These are phyloP conservation scores for Tetradesmus lagerheimii DNA, from an alignment of 139 green algal genomes.

Conservation along the genomic window DNA sequence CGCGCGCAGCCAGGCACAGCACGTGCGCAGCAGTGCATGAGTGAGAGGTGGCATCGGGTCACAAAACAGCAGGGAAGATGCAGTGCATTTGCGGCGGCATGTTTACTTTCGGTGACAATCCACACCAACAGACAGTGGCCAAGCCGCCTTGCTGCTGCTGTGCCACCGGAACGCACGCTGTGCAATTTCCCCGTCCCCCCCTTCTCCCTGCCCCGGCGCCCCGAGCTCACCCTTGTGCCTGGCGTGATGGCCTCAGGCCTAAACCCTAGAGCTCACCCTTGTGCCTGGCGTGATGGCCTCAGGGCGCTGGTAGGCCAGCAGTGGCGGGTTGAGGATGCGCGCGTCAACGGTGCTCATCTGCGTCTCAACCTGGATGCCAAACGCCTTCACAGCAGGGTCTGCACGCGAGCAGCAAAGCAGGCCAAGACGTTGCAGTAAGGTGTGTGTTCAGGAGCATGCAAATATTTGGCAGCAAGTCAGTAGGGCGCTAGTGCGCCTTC, in stretches of 20 bases:
- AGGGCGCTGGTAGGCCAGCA: slow-evolving; percentile 64
- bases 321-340: slow-evolving; percentile 65
- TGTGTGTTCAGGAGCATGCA: too few relatives aligned
- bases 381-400: slow-evolving; percentile 40
- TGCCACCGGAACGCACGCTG: too few relatives aligned
- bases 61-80: too few relatives aligned
- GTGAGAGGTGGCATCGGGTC: too few relatives aligned
- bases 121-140: too few relatives aligned
- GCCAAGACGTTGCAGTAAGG: not conserved
- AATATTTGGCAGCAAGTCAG: too few relatives aligned
- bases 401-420: not conserved
- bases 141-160: too few relatives aligned
- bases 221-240: slow-evolving; percentile 37
- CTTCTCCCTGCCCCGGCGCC: not conserved
- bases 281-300: slow-evolving; percentile 49
- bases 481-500: too few relatives aligned
- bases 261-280: not conserved
- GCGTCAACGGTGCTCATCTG: slow-evolving; percentile 42
- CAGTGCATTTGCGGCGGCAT: too few relatives aligned
- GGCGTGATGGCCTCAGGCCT: slow-evolving; percentile 14
- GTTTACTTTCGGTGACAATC: too few relatives aligned
- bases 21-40: not conserved
- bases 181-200: too few relatives aligned
- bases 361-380: slow-evolving; percentile 44
- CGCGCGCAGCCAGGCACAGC: too few relatives aligned